Evolutionary conservation across 257 asterid genomes (phyloP).

Genomic region (Solanum virginianum): DNA sequence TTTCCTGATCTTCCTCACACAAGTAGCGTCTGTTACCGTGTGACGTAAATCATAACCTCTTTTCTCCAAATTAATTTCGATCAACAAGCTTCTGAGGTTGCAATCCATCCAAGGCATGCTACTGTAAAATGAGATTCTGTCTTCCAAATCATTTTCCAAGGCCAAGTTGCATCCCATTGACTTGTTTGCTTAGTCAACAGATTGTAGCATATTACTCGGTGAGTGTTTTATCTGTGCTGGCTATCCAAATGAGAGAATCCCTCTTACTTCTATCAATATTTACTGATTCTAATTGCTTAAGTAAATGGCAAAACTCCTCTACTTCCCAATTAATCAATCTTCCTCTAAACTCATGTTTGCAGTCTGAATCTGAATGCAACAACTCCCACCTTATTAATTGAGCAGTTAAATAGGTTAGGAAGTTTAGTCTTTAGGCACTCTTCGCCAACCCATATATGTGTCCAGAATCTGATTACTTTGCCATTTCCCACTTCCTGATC

Average conservation of each 20-base stretch:
- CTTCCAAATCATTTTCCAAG: neutral
- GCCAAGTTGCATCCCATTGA: neutral
- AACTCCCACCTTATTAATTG: neutral
- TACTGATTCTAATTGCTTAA: neutral
- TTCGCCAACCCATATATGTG: neutral
- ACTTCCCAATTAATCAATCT: neutral
- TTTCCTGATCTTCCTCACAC: neutral
- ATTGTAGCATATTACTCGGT: neutral
- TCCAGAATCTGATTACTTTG: neutral
- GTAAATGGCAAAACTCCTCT: neutral
- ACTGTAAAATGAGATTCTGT: neutral
- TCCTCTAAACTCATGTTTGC: neutral
- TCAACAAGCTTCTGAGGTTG: neutral
- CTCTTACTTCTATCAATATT: neutral
- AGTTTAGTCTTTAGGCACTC: neutral
- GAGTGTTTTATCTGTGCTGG: neutral
- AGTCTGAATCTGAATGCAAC: neutral
- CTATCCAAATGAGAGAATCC: neutral
- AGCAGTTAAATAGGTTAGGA: neutral
- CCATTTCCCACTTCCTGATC: neutral
- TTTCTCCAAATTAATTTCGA: neutral
- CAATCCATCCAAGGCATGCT: neutral
- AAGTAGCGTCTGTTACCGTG: neutral
- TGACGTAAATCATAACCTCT: neutral
- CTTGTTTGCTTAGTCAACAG: too few species aligned